Evolutionary conservation across 2,329 filamentous ascomycete genomes (phyloP).

Genomic region (Ramularia collo-cygni): DNA sequence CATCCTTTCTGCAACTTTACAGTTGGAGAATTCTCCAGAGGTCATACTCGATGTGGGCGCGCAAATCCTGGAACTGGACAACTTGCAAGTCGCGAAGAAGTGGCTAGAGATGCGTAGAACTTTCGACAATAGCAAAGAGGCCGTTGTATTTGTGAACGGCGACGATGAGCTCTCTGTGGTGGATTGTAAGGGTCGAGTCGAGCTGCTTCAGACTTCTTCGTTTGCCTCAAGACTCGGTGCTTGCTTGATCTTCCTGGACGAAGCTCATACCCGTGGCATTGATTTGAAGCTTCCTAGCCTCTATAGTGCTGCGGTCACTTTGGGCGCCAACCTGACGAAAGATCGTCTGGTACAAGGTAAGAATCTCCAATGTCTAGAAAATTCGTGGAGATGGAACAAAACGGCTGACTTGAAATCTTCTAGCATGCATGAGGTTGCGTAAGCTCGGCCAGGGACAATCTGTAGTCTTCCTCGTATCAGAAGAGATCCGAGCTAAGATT

Average conservation of each 20-base stretch:
- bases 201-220: constrained; percentile 52
- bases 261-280: constrained; percentile 62
- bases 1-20: constrained; percentile 42
- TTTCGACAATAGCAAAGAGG: constrained; percentile 29
- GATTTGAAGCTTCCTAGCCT: constrained; percentile 55
- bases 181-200: constrained; percentile 40
- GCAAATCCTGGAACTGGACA: constrained; percentile 58
- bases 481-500: constrained; percentile 55
- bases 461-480: constrained; percentile 53
- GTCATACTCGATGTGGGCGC: constrained; percentile 68
- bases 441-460: constrained; percentile 61
- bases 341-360: constrained; percentile 58
- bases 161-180: constrained; percentile 50
- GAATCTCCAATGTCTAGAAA: constrained; percentile 25
- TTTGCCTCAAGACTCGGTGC: constrained; percentile 49
- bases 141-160: constrained; percentile 53
- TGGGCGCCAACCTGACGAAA: constrained; percentile 60
- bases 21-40: constrained; percentile 36
- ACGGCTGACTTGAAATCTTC: constrained; percentile 31
- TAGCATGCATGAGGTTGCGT: constrained; percentile 62
- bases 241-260: constrained; percentile 63
- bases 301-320: constrained; percentile 59
- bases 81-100: constrained; percentile 44
- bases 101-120: constrained; percentile 44
- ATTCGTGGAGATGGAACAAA: too few species aligned